Base-by-base conservation (phyloP, 2,329 filamentous ascomycete genomes). In the Claviceps maximensis region DNA sequence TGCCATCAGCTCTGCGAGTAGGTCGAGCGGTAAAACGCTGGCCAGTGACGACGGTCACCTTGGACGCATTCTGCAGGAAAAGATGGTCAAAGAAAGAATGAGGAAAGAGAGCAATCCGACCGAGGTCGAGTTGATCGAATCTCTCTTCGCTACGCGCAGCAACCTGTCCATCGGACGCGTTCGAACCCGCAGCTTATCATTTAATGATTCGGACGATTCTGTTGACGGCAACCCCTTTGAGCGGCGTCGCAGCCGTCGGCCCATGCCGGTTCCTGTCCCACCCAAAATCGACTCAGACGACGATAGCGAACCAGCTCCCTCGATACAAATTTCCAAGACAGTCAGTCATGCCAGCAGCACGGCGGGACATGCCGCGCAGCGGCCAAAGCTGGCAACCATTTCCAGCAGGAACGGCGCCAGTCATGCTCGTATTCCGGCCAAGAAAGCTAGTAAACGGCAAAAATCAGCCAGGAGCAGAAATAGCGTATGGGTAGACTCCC, bases 1-100 rank as follows among this genome's bases (percentile, higher is more conserved):
- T 52, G 84, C 79, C 58, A 73, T 73, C 38, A 86, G 81, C 62
- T 73, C 76, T 38, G 73, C 69, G 42, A 80, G 75, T 61, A 72
- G 72, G 47, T 67, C 72, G 23, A 79, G 74, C 53, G 69, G 70
- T 47, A 69, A 64, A 58, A 76, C 73, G 1, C 59, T 70, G 50
- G 63, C 66, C 53, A 65, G 62, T 23, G 71, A 76, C 7, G 72
- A 71, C 23, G 61, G 68, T 8, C 67, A 68, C 17, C 62, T 77
- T 40, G 68, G 71, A 3, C 69, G 75, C 36, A 54, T 70, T 29
- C 67, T 76, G 4, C 67, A 71, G 17, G 72, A 74, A 58, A 74
- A 69, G 62, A 63, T 74, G 23, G 65, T 72, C 52, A 71, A 72
- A 60, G 73, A 74, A 56, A 74, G 70, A 61, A 62, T 75, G 40